A percentile compares a stretch with the other conserved stretches of the same genome.
Conservation (phyloP, 176 grass and related monocot genomes). For the Musa schizocarpa region DNA sequence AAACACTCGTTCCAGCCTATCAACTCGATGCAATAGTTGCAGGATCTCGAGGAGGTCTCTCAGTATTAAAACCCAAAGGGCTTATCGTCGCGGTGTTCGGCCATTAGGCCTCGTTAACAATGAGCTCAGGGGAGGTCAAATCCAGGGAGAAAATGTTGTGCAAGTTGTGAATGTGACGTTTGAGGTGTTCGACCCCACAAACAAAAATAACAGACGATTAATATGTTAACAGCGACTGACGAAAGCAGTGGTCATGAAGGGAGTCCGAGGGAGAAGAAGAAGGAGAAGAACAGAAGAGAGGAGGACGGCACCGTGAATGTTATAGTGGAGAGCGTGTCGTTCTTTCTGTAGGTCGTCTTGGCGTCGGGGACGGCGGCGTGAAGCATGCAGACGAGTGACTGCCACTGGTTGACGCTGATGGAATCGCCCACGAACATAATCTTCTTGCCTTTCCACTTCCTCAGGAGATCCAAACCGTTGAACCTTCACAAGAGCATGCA, state of each 20-base stretch:
- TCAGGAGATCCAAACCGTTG: conserved; percentile 45
- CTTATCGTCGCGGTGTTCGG: no score
- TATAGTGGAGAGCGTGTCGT: conserved; percentile 46
- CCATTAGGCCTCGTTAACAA: background rate
- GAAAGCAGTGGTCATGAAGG: background rate
- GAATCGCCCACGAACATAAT: conserved; percentile 99
- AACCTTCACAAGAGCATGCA: conserved; percentile 37
- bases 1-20: no score
- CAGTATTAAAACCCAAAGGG: no score
- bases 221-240: background rate
- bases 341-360: conserved; percentile 43
- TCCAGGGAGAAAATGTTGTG: background rate
- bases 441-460: conserved; percentile 88
- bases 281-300: background rate
- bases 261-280: background rate
- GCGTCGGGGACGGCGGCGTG: conserved; percentile 52
- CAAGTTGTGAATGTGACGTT: background rate
- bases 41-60: no score
- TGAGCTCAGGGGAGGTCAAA: background rate
- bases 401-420: conserved; percentile 92
- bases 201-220: background rate
- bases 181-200: background rate
- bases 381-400: conserved; percentile 93
- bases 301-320: conserved; percentile 58
- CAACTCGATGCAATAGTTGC: no score